A percentile compares a stretch with the other conserved stretches of the same genome.
phyloP scores from a whole-genome alignment of 2,329 filamentous ascomycete genomes.

The Fusarium coicis region DNA sequence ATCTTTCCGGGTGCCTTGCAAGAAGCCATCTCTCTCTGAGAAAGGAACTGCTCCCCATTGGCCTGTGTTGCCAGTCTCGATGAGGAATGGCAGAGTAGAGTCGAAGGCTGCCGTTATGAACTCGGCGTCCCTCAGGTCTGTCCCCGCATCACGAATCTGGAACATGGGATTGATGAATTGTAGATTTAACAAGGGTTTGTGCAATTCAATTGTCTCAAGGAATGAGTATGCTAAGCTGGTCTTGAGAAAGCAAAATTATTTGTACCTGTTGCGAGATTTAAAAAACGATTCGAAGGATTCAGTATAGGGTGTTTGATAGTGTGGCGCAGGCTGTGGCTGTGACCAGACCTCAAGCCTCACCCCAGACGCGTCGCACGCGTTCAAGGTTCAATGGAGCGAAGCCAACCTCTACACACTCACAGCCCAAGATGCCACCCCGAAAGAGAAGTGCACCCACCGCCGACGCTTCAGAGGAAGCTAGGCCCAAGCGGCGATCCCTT shows the following conservation, averaged over 20 bases:
- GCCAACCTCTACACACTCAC: background rate
- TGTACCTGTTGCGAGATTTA: background rate
- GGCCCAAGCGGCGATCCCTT: slow-evolving; percentile 29
- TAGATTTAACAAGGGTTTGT: no score
- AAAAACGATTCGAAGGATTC: rapidly evolving
- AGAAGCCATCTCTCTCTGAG: rapidly evolving
- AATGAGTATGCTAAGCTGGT: no score
- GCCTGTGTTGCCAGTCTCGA: background rate
- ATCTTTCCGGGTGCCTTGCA: rapidly evolving
- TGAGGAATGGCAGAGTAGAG: background rate
- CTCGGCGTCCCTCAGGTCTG: rapidly evolving
- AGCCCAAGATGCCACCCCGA: slow-evolving; percentile 25
- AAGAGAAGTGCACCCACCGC: slow-evolving; percentile 17
- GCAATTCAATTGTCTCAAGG: no score
- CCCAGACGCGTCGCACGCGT: slow-evolving; percentile 7
- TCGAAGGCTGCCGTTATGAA: background rate
- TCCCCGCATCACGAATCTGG: background rate
- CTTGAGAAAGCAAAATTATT: no score
- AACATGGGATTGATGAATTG: background rate
- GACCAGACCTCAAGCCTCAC: background rate
- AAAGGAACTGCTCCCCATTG: background rate
- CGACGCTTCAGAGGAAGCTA: background rate
- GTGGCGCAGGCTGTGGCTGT: background rate
- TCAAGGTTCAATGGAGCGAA: no score
- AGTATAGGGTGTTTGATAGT: background rate